Evolutionary conservation across 352 stramenopile genomes (phyloP).

Genomic region (Globisporangium okanoganense): DNA sequence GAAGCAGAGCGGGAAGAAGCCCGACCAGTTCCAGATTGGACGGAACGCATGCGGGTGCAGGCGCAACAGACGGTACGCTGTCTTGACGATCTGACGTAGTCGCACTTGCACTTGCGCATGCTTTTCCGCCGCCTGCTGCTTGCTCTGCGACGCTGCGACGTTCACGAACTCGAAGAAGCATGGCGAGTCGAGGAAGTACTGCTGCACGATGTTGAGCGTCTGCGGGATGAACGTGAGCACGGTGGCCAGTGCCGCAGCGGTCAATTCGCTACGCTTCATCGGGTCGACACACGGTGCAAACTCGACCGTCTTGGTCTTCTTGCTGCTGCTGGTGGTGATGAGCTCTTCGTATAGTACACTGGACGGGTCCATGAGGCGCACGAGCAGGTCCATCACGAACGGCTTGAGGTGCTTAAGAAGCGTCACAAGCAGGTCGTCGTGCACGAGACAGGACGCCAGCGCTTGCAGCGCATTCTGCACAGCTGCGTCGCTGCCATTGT

Average conservation of each 20-base stretch:
- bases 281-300: slow-evolving; percentile 38
- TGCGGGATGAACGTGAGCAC: slow-evolving; percentile 54
- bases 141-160: slow-evolving; percentile 34
- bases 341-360: slow-evolving; percentile 43
- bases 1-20: slow-evolving; percentile 79
- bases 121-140: slow-evolving; percentile 27
- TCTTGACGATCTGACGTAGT: slow-evolving; percentile 52
- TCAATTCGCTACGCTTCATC: slow-evolving; percentile 44
- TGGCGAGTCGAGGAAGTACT: slow-evolving; percentile 56
- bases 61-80: slow-evolving; percentile 51
- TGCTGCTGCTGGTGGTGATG: neutral
- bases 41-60: slow-evolving; percentile 48
- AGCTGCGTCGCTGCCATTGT: slow-evolving; percentile 16
- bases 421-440: slow-evolving; percentile 36
- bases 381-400: slow-evolving; percentile 69
- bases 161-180: slow-evolving; percentile 79
- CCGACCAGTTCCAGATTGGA: slow-evolving; percentile 76
- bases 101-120: slow-evolving; percentile 25
- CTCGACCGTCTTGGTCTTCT: neutral
- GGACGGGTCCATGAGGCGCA: slow-evolving; percentile 50
- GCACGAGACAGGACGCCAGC: slow-evolving; percentile 47
- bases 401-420: slow-evolving; percentile 62
- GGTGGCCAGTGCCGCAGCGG: slow-evolving; percentile 49
- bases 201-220: slow-evolving; percentile 49
- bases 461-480: slow-evolving; percentile 40